These are phyloP conservation scores for Psidium guajava DNA, from an alignment of 345 rosid genomes.

Conservation along the genomic window DNA sequence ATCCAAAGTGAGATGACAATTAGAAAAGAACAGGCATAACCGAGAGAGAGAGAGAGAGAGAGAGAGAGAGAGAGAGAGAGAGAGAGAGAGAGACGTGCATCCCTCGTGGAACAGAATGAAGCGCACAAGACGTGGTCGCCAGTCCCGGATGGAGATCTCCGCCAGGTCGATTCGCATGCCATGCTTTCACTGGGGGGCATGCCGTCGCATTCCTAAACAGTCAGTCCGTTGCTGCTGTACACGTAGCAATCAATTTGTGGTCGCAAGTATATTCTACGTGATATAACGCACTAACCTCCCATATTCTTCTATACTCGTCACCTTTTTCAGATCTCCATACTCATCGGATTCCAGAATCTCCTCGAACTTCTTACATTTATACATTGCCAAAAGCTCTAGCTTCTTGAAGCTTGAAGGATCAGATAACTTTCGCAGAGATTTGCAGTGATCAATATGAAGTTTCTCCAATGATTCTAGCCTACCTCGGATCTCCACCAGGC, in stretches of 20 bases:
- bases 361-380: background rate
- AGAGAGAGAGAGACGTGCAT: no score
- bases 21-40: no score
- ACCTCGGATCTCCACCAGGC: background rate
- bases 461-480: rapidly evolving
- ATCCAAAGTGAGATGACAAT: no score
- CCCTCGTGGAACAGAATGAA: background rate
- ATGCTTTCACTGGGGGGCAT: background rate
- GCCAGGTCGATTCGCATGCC: background rate
- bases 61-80: no score
- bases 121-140: no score
- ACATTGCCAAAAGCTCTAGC: rapidly evolving
- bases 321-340: background rate
- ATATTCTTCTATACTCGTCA: no score
- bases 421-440: rapidly evolving
- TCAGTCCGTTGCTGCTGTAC: background rate
- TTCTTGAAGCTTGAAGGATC: background rate
- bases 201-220: rapidly evolving
- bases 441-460: rapidly evolving
- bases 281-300: no score
- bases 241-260: no score
- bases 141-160: background rate
- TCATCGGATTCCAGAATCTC: background rate
- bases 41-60: no score
- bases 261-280: no score